Evolutionary conservation across 345 rosid species (phyloP), one percentile per base, ranked within the genome.

Genomic region (Melaleuca alternifolia): DNA sequence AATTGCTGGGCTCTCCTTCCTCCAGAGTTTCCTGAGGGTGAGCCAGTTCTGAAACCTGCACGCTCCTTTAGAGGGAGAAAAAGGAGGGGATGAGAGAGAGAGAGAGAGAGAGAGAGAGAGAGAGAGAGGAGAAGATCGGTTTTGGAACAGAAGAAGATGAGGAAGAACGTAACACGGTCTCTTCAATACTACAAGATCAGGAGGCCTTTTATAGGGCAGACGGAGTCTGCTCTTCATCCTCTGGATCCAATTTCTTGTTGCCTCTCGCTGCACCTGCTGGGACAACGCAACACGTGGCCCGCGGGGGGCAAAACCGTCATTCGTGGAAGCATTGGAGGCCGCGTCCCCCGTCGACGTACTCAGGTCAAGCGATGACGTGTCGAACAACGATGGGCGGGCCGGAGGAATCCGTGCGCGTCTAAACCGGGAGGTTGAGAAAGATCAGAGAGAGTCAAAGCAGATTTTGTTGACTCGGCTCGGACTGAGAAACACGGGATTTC

Each of bases 21-120:
- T 93, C 97, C 94, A 91, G 96, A 88, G 87, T 87, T 92, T 83
- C 92, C 85, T 88, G 90, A 11, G 91, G 51, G 92, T 89, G 88
- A 90, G 96, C 99, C 99, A 97, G 99, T 90, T 93, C 97, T 88
- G 65, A 50, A 46, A 51, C 26, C 23, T 51, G 6, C 56, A 48
- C 82, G 28, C 84, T 28, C 28, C 5, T 75, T 33, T 7, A 23
- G 33, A 88, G 46, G 57, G 2, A 50, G 23, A 75, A 79, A 6
- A 23, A 26, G 6, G 3, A 50, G 26, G 37, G 41, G 30, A 3
- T 11, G 11, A 26, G 9, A 24, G 13, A 23, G 33, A 46, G 28
- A 62, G 21, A 3, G 2, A 46, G 23, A 6, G 5, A 14, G 4
- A 4, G 75, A 83, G 18, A 12, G 1, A 14, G n/a, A 51, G 11